Conservation (phyloP, 2,329 filamentous ascomycete species). For the Zymoseptoria passerinii region DNA sequence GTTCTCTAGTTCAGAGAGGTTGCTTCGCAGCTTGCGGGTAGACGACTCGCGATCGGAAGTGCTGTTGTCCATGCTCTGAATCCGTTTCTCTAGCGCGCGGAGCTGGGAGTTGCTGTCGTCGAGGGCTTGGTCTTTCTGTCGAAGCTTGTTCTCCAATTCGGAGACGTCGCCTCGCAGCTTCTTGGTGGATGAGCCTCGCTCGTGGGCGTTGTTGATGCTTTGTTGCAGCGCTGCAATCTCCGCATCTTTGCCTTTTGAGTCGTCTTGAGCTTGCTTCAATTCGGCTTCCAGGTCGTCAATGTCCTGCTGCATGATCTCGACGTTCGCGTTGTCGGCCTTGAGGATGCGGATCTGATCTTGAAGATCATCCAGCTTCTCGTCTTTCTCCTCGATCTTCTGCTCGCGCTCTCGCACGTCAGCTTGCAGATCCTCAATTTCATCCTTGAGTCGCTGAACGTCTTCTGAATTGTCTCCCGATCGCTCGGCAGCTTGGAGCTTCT, state of each 20-base stretch:
- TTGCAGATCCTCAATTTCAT: constrained; percentile 44
- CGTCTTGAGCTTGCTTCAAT: constrained; percentile 42
- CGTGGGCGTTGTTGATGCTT: constrained; percentile 24
- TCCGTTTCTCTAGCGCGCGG: constrained; percentile 26
- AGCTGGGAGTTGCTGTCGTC: constrained; percentile 29
- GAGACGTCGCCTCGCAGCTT: constrained; percentile 30
- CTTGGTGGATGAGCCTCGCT: constrained; percentile 31
- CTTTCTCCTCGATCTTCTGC: constrained; percentile 29
- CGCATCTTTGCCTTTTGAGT: constrained; percentile 24
- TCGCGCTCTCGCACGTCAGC: constrained; percentile 44
- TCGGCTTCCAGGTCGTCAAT: constrained; percentile 44
- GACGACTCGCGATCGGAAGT: constrained; percentile 10
- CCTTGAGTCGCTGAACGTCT: constrained; percentile 33
- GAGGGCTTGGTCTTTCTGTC: constrained; percentile 28
- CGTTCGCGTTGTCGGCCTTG: constrained; percentile 35
- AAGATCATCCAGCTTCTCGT: constrained; percentile 44
- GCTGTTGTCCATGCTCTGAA: constrained; percentile 19
- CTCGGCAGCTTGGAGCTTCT: constrained; percentile 32
- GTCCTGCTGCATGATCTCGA: constrained; percentile 53
- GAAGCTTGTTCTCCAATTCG: constrained; percentile 29
- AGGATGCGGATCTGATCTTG: constrained; percentile 33
- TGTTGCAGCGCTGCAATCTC: constrained; percentile 27
- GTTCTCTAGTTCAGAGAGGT: constrained; percentile 41
- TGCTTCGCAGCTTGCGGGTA: constrained; percentile 44
- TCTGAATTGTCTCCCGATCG: constrained; percentile 26